Evolutionary conservation across 192 early-diverging fungal genomes (phyloP), one percentile per base, ranked within the genome.

Genomic region (Haplosporangium gracile): DNA sequence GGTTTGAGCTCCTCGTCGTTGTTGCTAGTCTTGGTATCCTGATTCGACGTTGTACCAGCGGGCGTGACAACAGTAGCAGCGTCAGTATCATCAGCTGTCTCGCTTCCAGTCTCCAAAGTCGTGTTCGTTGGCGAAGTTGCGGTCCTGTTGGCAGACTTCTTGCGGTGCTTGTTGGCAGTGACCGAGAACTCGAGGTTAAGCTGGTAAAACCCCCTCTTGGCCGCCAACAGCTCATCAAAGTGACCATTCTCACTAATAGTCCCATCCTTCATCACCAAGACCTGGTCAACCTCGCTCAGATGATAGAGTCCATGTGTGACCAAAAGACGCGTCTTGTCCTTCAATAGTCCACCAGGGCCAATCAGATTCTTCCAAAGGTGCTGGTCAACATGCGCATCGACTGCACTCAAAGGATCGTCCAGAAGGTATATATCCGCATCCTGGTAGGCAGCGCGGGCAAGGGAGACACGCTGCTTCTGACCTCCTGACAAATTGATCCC

Each of bases 381-480:
- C 24, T 79, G 82, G 38, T 84, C 82, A 15, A 84, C 94, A 38
- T 92, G 85, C 15, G 90, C 94, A 81, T 99, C 99, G 0, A 99
- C 97, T 5, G 98, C 97, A 18, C 95, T 95, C 60, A 98, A 89
- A 51, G 93, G 94, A 83, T 98, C 97, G 85, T 98, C 97, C 77
- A 97, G 90, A 3, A 98, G 80, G 43, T 97, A 88, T 24, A 91
- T 91, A 2, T 90, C 88, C 4, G 94, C 92, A 45, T 88, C 77
- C 72, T 87, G 90, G 81, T 98, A 99, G 4, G 97, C 92, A 1
- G 97, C 97, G 20, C 98, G 91, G 3, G 97, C 97, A n/a, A 98
- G 88, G 0, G 96, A 82, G 34, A 99, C 92, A 53, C 97, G 90
- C 72, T 95, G 95, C 88, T 97, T 98, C 85, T 98, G 97, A 7